These are phyloP conservation scores for Coemansia sp. DNA, from an alignment of 192 early-diverging fungal species.

Conservation along the genomic window DNA sequence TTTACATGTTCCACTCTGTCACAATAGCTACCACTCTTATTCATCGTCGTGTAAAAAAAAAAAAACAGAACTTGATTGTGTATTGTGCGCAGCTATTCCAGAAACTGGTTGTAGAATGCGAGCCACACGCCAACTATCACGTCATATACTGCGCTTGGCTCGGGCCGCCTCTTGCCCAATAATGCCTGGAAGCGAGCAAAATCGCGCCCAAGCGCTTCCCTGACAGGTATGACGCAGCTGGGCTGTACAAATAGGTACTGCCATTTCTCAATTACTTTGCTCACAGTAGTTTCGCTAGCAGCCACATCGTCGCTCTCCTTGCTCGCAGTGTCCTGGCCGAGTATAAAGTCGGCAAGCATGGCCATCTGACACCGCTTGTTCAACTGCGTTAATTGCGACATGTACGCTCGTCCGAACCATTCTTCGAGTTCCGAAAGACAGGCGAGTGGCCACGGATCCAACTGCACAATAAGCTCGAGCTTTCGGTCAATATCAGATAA, in stretches of 20 bases:
- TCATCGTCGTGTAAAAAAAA: neutral
- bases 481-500: neutral
- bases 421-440: neutral
- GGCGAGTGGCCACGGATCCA: conserved; percentile 9
- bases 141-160: conserved; percentile 1
- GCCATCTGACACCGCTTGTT: conserved; percentile 27
- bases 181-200: neutral
- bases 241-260: conserved; percentile 1
- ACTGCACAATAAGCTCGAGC: neutral
- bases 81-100: neutral
- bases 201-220: conserved; percentile 6
- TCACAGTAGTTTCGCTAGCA: neutral
- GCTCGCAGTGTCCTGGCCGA: neutral
- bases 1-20: neutral
- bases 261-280: conserved; percentile 20
- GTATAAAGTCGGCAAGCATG: conserved; percentile 18
- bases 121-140: conserved; percentile 11
- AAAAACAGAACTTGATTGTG: neutral
- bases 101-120: conserved; percentile 14
- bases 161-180: neutral
- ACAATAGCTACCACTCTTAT: too few species aligned
- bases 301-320: neutral
- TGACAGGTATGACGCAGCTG: neutral
- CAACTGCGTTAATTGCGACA: conserved; percentile 7
- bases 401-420: conserved; percentile 1